These are phyloP conservation scores for Alternaria viburni DNA, from an alignment of 2,329 filamentous ascomycete species.

Conservation along the genomic window DNA sequence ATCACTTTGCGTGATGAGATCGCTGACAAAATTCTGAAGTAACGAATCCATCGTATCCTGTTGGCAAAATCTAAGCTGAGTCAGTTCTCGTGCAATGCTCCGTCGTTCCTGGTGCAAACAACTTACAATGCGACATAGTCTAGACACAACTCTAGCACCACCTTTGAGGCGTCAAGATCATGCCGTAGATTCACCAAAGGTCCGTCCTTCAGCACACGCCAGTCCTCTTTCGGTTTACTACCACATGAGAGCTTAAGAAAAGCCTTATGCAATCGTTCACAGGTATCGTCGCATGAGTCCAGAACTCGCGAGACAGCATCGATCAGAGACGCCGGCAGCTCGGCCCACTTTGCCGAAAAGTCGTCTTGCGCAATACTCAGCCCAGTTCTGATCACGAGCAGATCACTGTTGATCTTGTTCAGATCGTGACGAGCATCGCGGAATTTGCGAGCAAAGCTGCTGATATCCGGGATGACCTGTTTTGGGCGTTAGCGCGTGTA, in stretches of 20 bases:
- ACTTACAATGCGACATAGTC: conserved; percentile 40
- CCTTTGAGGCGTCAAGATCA: conserved; percentile 34
- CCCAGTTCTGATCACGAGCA: conserved; percentile 40
- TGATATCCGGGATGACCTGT: conserved; percentile 39
- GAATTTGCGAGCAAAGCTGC: conserved; percentile 38
- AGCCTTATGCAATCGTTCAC: conserved; percentile 36
- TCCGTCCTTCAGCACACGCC: conserved; percentile 27
- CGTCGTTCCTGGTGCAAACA: background rate
- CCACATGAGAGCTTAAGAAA: conserved; percentile 38
- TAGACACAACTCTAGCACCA: conserved; percentile 37
- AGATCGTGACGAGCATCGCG: conserved; percentile 43
- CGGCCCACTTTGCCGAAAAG: conserved; percentile 26
- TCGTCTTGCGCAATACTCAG: conserved; percentile 43
- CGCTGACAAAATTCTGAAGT: conserved; percentile 22
- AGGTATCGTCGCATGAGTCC: conserved; percentile 36
- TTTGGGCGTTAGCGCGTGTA: conserved; percentile 15
- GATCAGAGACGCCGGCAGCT: conserved; percentile 29
- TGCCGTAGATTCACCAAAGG: conserved; percentile 25
- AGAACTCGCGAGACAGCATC: conserved; percentile 38
- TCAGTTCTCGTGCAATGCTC: background rate
- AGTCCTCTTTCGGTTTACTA: conserved; percentile 26
- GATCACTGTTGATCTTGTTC: conserved; percentile 38
- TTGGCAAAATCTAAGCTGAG: conserved; percentile 21
- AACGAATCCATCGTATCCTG: conserved; percentile 29
- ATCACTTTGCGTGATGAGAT: conserved; percentile 23